Evolutionary conservation across 495 filamentous ascomycete species (phyloP).

Genomic region (Podospora didyma): DNA sequence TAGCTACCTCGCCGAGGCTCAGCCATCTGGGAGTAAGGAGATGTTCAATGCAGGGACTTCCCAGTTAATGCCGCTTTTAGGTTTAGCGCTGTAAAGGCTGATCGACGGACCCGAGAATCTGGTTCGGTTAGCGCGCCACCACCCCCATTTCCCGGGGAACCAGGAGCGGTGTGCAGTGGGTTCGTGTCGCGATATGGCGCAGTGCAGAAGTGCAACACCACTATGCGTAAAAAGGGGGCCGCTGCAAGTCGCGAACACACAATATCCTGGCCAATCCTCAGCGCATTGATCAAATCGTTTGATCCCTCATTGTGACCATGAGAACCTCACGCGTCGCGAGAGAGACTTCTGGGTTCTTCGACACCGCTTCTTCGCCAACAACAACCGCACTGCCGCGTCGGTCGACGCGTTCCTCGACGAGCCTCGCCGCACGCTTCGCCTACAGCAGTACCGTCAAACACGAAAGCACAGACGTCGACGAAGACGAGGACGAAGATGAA

Average conservation of each 20-base stretch:
- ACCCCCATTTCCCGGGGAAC: background rate
- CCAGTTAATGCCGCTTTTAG: too few species aligned
- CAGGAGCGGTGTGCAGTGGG: background rate
- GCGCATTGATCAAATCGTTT: background rate
- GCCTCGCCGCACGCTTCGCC: conserved; percentile 38
- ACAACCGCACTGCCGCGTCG: conserved; percentile 34
- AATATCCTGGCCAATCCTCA: background rate
- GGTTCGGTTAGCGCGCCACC: background rate
- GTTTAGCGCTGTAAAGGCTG: background rate
- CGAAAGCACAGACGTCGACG: conserved; percentile 27
- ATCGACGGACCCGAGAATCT: background rate
- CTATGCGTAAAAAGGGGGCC: background rate
- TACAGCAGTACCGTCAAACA: conserved; percentile 27
- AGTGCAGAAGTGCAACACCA: too few species aligned
- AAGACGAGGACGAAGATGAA: conserved; percentile 19
- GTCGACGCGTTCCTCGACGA: conserved; percentile 38
- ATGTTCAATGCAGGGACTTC: too few species aligned
- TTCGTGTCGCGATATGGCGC: too few species aligned
- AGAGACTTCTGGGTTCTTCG: conserved; percentile 49
- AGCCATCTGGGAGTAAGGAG: too few species aligned
- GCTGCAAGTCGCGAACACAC: background rate
- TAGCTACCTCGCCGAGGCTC: too few species aligned
- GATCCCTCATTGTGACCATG: conserved; percentile 38
- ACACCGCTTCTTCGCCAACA: conserved; percentile 14
- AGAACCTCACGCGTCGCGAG: conserved; percentile 57